Percentiles rank a stretch among this genome's conserved stretches.
phyloP scores from a whole-genome alignment of 2,329 filamentous ascomycete genomes.

The Myriosclerotinia duriaeana region DNA sequence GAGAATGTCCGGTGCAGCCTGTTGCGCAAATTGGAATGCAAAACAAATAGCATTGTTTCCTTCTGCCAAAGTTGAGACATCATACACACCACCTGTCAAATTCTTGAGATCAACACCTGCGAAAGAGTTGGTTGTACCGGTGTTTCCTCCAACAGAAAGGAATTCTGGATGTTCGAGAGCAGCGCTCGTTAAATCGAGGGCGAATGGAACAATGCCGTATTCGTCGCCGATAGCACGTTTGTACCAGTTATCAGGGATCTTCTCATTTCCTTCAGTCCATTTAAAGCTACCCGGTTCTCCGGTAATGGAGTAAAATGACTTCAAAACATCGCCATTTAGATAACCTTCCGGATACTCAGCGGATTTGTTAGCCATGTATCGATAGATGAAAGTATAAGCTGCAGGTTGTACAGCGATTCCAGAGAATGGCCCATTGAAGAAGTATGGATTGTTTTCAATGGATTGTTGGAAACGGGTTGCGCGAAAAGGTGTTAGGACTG shows the following conservation, averaged over 20 bases:
- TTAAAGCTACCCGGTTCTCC: constrained; percentile 28
- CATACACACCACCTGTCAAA: constrained; percentile 49
- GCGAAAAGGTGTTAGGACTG: constrained; percentile 47
- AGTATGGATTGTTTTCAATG: constrained; percentile 47
- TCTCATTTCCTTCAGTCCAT: constrained; percentile 29
- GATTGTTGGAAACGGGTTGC: constrained; percentile 44
- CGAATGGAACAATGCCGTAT: constrained; percentile 44
- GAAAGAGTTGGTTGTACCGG: constrained; percentile 53
- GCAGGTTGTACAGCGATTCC: constrained; percentile 43
- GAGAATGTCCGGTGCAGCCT: constrained; percentile 46
- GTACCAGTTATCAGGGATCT: constrained; percentile 33
- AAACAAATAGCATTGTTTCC: constrained; percentile 52
- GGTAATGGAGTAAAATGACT: constrained; percentile 30
- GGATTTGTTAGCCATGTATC: constrained; percentile 40
- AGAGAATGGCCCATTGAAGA: constrained; percentile 54
- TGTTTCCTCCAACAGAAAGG: constrained; percentile 52
- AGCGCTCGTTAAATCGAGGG: constrained; percentile 44
- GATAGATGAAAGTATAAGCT: constrained; percentile 38
- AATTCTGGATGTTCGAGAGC: constrained; percentile 46
- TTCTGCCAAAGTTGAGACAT: constrained; percentile 44
- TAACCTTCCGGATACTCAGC: constrained; percentile 36
- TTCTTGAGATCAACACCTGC: constrained; percentile 47
- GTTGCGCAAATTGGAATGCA: constrained; percentile 43
- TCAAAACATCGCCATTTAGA: constrained; percentile 35
- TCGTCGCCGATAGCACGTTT: constrained; percentile 30